Evolutionary conservation across 1,284 basidiomycete genomes (phyloP), one percentile per base, ranked within the genome.

Genomic region (Leccinum angustisporum): DNA sequence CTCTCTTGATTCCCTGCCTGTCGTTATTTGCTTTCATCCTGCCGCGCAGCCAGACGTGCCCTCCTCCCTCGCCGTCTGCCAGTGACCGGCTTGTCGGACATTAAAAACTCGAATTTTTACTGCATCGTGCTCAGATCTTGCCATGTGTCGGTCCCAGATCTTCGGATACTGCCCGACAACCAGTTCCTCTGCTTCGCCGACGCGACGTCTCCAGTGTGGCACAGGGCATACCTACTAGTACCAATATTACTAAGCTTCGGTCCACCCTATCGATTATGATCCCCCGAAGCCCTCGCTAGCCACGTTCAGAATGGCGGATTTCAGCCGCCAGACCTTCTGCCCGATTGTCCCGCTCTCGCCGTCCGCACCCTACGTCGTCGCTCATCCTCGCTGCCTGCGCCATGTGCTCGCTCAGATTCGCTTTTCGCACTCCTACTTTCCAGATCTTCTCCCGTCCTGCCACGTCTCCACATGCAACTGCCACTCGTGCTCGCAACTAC

Each of bases 381-480:
- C 53, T 60, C 58, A 53, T 58, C 61, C 63, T 65, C 57, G 63
- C 56, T 63, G 48, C 63, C 59, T 69, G 64, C 61, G 62, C 70
- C 69, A 72, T 74, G 72, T 74, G 70, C 57, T 30, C 59, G 2
- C 54, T 56, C 61, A 72, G 73, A 73, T 75, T 72, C 70, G 61
- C 72, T 74, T 68, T 68, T 43, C 50, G 11, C 34, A 5, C 40
- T 2, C 43, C 58, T 54, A 56, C 57, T 60, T 31, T 61, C 25
- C 56, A 64, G 72, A 72, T 72, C 70, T 75, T 73, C 72, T 58
- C 50, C 30, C 46, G 31, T 72, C 62, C 66, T 62, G 52, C 61
- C 66, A 67, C 61, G 34, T 63, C 61, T 69, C 68, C 65, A 62
- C 67, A 60, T 36, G 34, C 27, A 11, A 40, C 51, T 56, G 36